Evolutionary conservation across 2,329 filamentous ascomycete species (phyloP).

Genomic region (Teratosphaeria gauchensis): DNA sequence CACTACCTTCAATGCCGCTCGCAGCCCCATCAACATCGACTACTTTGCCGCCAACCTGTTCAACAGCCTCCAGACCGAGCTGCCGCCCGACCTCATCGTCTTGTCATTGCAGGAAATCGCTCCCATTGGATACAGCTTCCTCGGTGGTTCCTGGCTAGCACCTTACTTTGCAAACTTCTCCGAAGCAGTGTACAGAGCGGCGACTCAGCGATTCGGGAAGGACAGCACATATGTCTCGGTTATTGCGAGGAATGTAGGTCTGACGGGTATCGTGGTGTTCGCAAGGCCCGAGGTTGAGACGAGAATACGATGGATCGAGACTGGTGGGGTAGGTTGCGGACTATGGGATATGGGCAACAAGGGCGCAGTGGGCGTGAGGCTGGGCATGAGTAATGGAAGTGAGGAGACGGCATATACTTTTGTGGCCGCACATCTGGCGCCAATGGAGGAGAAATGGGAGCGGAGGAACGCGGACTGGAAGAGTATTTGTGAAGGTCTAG

Average conservation of each 20-base stretch:
- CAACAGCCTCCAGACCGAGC: conserved; percentile 29
- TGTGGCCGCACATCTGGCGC: conserved; percentile 77
- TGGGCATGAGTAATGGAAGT: conserved; percentile 44
- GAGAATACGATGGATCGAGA: conserved; percentile 56
- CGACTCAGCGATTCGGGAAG: conserved; percentile 49
- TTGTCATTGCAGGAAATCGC: conserved; percentile 78
- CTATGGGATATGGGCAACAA: conserved; percentile 89
- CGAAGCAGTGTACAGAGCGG: conserved; percentile 47
- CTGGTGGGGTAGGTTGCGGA: conserved; percentile 77
- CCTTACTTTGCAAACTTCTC: conserved; percentile 67
- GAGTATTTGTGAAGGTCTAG: conserved; percentile 66
- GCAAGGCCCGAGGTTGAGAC: conserved; percentile 51
- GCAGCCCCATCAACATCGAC: conserved; percentile 57
- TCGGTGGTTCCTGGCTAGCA: conserved; percentile 68
- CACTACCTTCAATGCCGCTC: conserved; percentile 83
- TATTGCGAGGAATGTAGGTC: conserved; percentile 65
- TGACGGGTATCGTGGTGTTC: conserved; percentile 85
- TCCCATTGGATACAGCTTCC: conserved; percentile 73
- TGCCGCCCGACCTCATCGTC: conserved; percentile 59
- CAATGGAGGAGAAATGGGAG: conserved; percentile 70
- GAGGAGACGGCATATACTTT: conserved; percentile 60
- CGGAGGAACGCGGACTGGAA: conserved; percentile 83
- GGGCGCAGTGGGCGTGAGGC: conserved; percentile 71
- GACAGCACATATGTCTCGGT: conserved; percentile 58
- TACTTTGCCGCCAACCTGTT: conserved; percentile 56